phyloP scores from a whole-genome alignment of 495 filamentous ascomycete species.

The Parathielavia appendiculata region DNA sequence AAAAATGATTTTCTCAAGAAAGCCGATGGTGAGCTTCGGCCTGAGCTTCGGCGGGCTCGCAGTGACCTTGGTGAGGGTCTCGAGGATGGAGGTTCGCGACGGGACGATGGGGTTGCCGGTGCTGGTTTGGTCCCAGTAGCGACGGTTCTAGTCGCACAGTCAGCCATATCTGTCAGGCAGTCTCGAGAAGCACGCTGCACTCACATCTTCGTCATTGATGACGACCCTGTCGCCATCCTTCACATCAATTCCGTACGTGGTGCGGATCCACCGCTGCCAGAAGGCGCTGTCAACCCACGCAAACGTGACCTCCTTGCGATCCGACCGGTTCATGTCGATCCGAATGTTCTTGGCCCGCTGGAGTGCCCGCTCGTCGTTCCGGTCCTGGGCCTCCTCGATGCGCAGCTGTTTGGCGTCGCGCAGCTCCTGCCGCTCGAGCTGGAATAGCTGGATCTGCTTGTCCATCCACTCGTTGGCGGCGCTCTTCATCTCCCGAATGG shows the following conservation, averaged over 20 bases:
- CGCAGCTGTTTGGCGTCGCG: constrained; percentile 90
- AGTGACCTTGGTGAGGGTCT: constrained; percentile 76
- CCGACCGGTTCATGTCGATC: constrained; percentile 79
- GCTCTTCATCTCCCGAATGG: constrained; percentile 87
- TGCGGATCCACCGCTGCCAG: constrained; percentile 95
- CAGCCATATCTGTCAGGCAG: neutral
- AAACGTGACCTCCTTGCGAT: constrained; percentile 85
- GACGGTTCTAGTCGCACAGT: constrained; percentile 58
- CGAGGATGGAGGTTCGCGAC: constrained; percentile 88
- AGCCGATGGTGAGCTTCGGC: constrained; percentile 78
- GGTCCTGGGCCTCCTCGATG: constrained; percentile 93
- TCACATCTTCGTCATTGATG: constrained; percentile 95
- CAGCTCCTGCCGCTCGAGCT: constrained; percentile 84
- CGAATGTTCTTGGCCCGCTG: constrained; percentile 85
- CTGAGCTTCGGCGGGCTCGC: constrained; percentile 72
- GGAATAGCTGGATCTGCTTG: constrained; percentile 82
- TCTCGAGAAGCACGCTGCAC: constrained; percentile 27
- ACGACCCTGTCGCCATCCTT: constrained; percentile 83
- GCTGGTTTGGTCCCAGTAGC: constrained; percentile 90
- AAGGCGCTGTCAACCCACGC: constrained; percentile 98
- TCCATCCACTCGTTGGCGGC: constrained; percentile 98
- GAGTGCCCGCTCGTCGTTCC: constrained; percentile 80
- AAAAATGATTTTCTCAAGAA: constrained; percentile 73
- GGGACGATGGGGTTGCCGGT: constrained; percentile 83
- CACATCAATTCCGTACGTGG: constrained; percentile 86